Evolutionary conservation across 106 monocot species (phyloP).

Genomic region (Posidonia australis): DNA sequence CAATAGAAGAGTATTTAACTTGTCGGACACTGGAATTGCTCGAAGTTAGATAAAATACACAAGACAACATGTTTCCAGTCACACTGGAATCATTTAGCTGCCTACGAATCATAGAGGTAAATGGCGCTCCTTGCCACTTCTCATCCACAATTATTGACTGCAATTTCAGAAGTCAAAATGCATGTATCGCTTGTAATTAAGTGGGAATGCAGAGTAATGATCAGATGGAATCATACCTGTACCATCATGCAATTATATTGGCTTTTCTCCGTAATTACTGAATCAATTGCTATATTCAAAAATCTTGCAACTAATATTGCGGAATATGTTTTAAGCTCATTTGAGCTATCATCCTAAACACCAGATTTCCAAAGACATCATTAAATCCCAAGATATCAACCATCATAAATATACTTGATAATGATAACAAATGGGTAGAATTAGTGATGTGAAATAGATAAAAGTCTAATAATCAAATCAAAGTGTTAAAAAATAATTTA

Average conservation of each 20-base stretch:
- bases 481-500: too few species aligned
- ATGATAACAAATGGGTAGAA: too few species aligned
- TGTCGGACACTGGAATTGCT: constrained; percentile 47
- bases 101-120: constrained; percentile 71
- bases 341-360: constrained; percentile 7
- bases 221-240: constrained; percentile 36
- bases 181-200: not conserved
- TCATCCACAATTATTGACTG: constrained; percentile 76
- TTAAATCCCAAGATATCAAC: not conserved
- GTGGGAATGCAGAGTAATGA: not conserved
- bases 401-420: too few species aligned
- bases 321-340: constrained; percentile 19
- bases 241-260: constrained; percentile 34
- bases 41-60: constrained; percentile 30
- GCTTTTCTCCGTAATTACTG: constrained; percentile 28
- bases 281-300: constrained; percentile 40
- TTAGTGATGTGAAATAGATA: too few species aligned
- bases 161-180: constrained; percentile 2
- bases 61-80: constrained; percentile 40
- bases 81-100: constrained; percentile 31
- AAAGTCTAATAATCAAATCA: too few species aligned
- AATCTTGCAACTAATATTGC: constrained; percentile 42
- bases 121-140: constrained; percentile 87
- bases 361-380: not conserved
- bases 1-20: constrained; percentile 59